Base-by-base conservation (phyloP, 768 basidiomycete species). In the Boletus rubroflammeus region DNA sequence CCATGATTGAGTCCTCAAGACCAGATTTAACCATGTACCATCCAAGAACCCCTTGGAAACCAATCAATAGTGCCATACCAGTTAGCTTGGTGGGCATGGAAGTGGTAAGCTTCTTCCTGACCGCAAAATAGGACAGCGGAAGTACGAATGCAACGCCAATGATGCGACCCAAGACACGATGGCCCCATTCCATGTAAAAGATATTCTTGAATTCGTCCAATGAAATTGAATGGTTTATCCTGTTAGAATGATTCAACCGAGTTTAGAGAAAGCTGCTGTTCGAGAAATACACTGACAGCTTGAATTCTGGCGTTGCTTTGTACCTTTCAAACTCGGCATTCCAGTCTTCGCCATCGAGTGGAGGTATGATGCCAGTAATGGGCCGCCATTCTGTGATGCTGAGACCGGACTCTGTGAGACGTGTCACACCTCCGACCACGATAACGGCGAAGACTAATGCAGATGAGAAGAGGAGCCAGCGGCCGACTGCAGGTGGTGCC, bases 1-100 rank as follows among this genome's bases (percentile, higher is more conserved):
- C 80, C 74, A 98, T 78, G 50, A 91, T 76, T 11, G 88, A 81
- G 50, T 90, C 83, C 62, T 94, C 89, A 11, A 99, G 77, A 2
- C 97, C 97, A 13, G 94, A 98, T 69, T 95, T 89, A 51, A 99
- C 97, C 97, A 99, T 99, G 76, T 98, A 98, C 97, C 97, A 99
- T 26, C 97, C 97, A 19, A 99, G 78, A 19, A 82, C 78, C 43
- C 97, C 97, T 71, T 99, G 94, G 19, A 83, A 85, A 28, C 94
- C 97, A 47, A 99, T 87, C 31, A 98, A 81, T 0, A 84, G 65
- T 0, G 86, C 88, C 58, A 98, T 79, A 2, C 82, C 86, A 14
- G 81, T 70, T 23, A 97, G 81, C 57, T 83, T 81, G n/a, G 71
- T 62, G 1, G 84, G 80, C 55, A 93, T 76, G 0, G 80, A 68